phyloP scores from a whole-genome alignment of 176 grass and related monocot genomes.

The Oryza glumipatula region DNA sequence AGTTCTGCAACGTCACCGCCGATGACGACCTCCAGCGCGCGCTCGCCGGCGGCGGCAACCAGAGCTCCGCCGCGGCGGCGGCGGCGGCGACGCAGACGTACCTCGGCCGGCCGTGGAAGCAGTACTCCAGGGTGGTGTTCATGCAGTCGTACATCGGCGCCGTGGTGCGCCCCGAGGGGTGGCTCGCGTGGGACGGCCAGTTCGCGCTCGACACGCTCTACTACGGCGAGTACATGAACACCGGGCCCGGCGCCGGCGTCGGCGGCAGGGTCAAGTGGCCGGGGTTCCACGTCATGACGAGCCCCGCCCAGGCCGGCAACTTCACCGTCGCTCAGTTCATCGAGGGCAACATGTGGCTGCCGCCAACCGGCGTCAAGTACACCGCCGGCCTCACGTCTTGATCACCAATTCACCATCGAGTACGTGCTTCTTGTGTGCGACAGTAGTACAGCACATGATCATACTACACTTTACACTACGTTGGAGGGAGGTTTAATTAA shows the following conservation, averaged over 20 bases:
- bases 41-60: neutral
- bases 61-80: neutral
- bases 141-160: conserved; percentile 64
- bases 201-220: conserved; percentile 58
- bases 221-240: conserved; percentile 76
- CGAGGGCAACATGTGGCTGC: conserved; percentile 75
- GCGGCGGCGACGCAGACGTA: conserved; percentile 31
- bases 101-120: conserved; percentile 75
- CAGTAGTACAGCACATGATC: neutral
- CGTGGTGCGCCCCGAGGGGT: conserved; percentile 60
- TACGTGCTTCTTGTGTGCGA: neutral
- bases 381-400: conserved; percentile 50
- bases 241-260: conserved; percentile 48
- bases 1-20: conserved; percentile 72
- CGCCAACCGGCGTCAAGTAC: conserved; percentile 63
- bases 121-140: conserved; percentile 56
- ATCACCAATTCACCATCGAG: conserved; percentile 5
- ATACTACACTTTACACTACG: neutral
- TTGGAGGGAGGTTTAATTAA: neutral
- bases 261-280: conserved; percentile 52
- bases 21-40: conserved; percentile 46
- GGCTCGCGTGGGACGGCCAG: conserved; percentile 63
- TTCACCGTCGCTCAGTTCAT: conserved; percentile 81
- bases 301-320: conserved; percentile 38
- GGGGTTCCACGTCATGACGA: conserved; percentile 57